phyloP scores from a whole-genome alignment of 176 grass and related monocot species.

The Avena insularis region DNA sequence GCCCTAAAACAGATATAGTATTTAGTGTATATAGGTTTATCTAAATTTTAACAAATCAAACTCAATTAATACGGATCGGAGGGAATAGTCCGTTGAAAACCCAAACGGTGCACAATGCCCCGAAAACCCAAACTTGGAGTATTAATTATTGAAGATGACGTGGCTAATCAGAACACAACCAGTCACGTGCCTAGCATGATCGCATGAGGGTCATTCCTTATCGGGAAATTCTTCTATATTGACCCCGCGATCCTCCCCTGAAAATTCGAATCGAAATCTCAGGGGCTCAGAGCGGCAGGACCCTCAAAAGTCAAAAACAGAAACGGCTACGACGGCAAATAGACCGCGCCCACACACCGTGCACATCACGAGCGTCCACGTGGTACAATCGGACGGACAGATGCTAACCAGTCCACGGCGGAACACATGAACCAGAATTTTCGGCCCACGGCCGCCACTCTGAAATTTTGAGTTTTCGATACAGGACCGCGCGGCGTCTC shows the following conservation, averaged over 20 bases:
- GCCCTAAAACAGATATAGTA: no score
- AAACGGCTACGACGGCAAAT: not conserved
- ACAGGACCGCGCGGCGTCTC: slow-evolving; percentile 34
- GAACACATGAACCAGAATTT: not conserved
- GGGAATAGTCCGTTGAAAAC: no score
- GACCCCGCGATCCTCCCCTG: not conserved
- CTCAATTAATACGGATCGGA: no score
- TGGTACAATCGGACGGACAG: not conserved
- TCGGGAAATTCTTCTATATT: no score
- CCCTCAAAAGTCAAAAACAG: slow-evolving; percentile 19
- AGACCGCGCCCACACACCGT: not conserved
- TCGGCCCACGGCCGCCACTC: not conserved
- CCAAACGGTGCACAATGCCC: no score
- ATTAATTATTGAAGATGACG: no score
- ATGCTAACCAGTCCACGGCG: not conserved
- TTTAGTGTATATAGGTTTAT: no score
- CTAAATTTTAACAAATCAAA: no score
- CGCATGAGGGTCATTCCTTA: no score
- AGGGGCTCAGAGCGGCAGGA: not conserved
- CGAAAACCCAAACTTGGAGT: no score
- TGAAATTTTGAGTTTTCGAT: slow-evolving; percentile 30
- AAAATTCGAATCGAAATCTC: slow-evolving; percentile 6
- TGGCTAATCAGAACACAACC: no score
- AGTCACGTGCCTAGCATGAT: no score
- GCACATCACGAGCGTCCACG: not conserved